These are phyloP conservation scores for Candida ficus DNA, from an alignment of 805 yeast species.

Conservation along the genomic window DNA sequence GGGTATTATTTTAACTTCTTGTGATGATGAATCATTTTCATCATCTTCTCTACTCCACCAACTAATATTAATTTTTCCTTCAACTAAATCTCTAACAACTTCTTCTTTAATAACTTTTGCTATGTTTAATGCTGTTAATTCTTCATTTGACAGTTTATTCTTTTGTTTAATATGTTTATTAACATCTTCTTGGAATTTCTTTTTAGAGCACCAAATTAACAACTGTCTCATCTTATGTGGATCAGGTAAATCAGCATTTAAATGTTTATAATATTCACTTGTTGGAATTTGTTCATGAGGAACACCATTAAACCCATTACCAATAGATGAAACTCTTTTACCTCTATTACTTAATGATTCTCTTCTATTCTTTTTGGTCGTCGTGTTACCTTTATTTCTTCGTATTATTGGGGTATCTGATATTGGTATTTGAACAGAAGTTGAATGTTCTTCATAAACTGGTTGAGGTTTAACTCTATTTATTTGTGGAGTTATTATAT, in stretches of 20 bases:
- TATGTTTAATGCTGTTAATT: constrained; percentile 41
- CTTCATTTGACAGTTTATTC: constrained; percentile 28
- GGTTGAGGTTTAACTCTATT: constrained; percentile 1
- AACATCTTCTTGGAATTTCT: constrained; percentile 31
- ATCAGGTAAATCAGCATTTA: constrained; percentile 59
- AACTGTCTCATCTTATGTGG: constrained; percentile 71
- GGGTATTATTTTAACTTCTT: constrained; percentile 35
- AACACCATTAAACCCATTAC: constrained; percentile 62
- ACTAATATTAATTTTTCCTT: constrained; percentile 56
- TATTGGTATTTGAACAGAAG: constrained; percentile 27
- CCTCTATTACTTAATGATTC: constrained; percentile 57
- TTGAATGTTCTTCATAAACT: constrained; percentile 23
- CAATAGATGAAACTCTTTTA: constrained; percentile 66
- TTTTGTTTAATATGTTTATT: constrained; percentile 21
- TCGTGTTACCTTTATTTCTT: constrained; percentile 30
- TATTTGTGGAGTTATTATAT: constrained; percentile 19
- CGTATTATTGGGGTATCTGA: constrained; percentile 35
- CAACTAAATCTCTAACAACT: constrained; percentile 49
- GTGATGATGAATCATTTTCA: constrained; percentile 14
- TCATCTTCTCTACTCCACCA: constrained; percentile 57
- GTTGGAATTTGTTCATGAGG: constrained; percentile 61
- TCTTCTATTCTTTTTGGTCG: constrained; percentile 33
- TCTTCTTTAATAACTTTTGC: constrained; percentile 65
- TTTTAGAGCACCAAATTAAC: constrained; percentile 60
- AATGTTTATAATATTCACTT: constrained; percentile 52